Evolutionary conservation across 331 rosid genomes (phyloP).

Genomic region (Pyrus hybrid): DNA sequence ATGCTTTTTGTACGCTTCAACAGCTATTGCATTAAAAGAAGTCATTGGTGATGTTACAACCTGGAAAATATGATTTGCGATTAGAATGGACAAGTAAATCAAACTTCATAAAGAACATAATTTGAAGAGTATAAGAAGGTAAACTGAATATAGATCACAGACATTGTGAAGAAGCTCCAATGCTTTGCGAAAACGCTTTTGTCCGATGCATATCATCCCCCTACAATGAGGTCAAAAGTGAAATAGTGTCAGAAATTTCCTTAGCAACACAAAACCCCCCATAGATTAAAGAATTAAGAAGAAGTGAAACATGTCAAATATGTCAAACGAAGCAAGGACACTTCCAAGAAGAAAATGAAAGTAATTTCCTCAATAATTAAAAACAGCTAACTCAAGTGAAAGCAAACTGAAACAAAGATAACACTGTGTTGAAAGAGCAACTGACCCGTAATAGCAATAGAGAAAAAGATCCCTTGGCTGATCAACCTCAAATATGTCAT

Average conservation of each 20-base stretch:
- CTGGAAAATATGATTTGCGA: conserved; percentile 34
- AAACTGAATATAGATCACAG: conserved; percentile 13
- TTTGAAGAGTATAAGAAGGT: conserved; percentile 7
- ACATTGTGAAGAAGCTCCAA: conserved; percentile 95
- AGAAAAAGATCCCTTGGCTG: conserved; percentile 88
- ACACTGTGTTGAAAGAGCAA: background rate
- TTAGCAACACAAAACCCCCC: background rate
- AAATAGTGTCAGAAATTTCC: conserved; percentile 13
- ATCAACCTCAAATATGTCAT: conserved; percentile 69
- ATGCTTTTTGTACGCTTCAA: conserved; percentile 89
- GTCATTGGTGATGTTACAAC: conserved; percentile 96
- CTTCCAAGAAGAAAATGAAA: background rate
- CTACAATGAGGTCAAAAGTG: conserved; percentile 35
- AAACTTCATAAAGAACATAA: conserved; percentile 8
- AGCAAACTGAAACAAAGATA: background rate
- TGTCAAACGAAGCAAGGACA: conserved; percentile 14
- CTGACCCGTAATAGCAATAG: conserved; percentile 92
- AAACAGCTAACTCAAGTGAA: background rate
- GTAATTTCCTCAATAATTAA: background rate
- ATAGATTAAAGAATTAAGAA: background rate
- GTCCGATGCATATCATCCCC: conserved; percentile 94
- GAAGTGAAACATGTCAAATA: background rate
- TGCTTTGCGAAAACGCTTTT: conserved; percentile 72
- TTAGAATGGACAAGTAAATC: conserved; percentile 1
- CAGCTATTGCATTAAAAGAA: conserved; percentile 61